Conservation (phyloP, 2,329 filamentous ascomycete species). For the Teratosphaeria viscida region DNA sequence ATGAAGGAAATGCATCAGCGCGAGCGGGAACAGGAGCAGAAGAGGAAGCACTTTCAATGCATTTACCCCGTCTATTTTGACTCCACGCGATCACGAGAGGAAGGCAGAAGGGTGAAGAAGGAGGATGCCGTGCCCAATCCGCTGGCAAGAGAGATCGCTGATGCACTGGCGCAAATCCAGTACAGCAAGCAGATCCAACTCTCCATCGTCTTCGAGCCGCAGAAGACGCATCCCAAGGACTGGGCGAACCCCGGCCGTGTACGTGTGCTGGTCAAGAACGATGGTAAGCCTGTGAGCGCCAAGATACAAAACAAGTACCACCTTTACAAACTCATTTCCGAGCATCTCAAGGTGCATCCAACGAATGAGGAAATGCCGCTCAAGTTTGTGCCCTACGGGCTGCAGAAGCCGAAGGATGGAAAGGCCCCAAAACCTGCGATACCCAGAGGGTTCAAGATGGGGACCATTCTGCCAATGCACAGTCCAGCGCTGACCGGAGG, state of each 20-base stretch:
- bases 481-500: conserved; percentile 85
- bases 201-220: conserved; percentile 77
- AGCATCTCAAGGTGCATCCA: conserved; percentile 67
- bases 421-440: conserved; percentile 41
- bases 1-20: conserved; percentile 20
- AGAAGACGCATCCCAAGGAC: conserved; percentile 89
- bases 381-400: conserved; percentile 60
- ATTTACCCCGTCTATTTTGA: conserved; percentile 97
- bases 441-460: conserved; percentile 86
- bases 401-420: conserved; percentile 54
- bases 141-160: conserved; percentile 77
- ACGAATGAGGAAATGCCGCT: conserved; percentile 63
- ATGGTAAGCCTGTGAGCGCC: conserved; percentile 39
- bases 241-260: conserved; percentile 95
- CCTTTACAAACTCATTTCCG: conserved; percentile 69
- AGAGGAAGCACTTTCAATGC: conserved; percentile 69
- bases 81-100: conserved; percentile 57
- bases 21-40: conserved; percentile 41
- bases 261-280: conserved; percentile 57
- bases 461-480: conserved; percentile 71
- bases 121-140: conserved; percentile 71
- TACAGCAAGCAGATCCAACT: conserved; percentile 27
- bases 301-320: conserved; percentile 70
- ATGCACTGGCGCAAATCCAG: conserved; percentile 61
- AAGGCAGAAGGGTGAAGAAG: conserved; percentile 69